Conservation (phyloP, 345 rosid genomes). For the Rhodomyrtus tomentosa region DNA sequence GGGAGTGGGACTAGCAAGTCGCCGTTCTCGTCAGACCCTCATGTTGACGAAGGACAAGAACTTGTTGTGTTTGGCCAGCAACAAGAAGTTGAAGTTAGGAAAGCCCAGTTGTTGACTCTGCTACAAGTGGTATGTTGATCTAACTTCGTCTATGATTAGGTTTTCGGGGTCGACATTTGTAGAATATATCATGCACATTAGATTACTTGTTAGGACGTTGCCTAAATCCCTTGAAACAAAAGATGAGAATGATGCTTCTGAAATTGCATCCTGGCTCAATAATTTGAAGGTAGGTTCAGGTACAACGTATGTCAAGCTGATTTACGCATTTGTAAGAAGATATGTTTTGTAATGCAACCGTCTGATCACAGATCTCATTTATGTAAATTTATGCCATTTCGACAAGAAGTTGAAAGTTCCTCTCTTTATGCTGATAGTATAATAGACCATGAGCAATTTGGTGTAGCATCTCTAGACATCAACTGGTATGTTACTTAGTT, state of each 20-base stretch:
- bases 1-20: conserved; percentile 7
- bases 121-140: conserved; percentile 58
- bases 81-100: conserved; percentile 38
- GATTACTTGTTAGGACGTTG: neutral
- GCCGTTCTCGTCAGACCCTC: conserved; percentile 11
- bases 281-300: neutral
- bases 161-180: neutral
- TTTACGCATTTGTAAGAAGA: neutral
- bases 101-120: conserved; percentile 49
- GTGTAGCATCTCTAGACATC: neutral
- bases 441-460: neutral
- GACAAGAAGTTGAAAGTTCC: neutral
- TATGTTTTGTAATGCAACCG: neutral
- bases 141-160: neutral
- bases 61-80: conserved; percentile 14
- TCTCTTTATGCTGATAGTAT: neutral
- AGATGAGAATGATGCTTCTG: neutral
- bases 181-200: neutral
- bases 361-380: neutral
- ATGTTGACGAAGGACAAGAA: conserved; percentile 2
- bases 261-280: neutral
- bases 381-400: neutral
- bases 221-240: neutral
- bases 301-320: neutral
- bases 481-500: neutral